Percentiles rank a stretch among this genome's conserved stretches.
phyloP scores from a whole-genome alignment of 78 protist species.

The Planoprotostelium fungivorum region DNA sequence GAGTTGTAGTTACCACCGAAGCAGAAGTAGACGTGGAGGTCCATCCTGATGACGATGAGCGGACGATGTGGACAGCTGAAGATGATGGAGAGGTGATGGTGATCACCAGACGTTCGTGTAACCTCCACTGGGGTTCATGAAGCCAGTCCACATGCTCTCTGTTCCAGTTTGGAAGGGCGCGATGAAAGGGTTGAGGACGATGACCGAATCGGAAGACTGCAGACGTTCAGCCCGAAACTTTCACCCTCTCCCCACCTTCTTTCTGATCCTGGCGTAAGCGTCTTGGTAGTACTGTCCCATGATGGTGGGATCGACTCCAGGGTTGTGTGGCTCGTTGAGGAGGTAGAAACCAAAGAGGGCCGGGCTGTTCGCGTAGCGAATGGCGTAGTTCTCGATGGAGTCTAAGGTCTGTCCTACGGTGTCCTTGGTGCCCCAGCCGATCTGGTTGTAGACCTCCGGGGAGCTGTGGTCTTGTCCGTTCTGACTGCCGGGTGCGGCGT shows the following conservation, averaged over 20 bases:
- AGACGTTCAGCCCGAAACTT: background rate
- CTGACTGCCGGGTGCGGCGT: background rate
- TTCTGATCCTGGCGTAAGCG: background rate
- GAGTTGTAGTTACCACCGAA: background rate
- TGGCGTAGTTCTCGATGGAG: background rate
- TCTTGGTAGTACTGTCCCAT: too few relatives aligned
- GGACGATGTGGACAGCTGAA: too few relatives aligned
- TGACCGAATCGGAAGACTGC: background rate
- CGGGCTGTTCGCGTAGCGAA: background rate
- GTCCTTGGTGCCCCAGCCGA: background rate
- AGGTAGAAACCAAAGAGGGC: background rate
- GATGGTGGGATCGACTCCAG: background rate
- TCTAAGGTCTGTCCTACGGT: background rate
- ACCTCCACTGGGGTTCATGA: background rate
- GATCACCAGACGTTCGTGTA: background rate
- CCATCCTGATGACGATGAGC: background rate
- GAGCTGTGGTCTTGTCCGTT: background rate
- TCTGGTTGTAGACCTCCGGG: background rate
- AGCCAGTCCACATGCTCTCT: background rate
- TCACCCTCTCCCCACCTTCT: background rate
- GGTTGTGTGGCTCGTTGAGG: background rate
- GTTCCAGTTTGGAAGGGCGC: background rate
- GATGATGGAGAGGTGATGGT: background rate
- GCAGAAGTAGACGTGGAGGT: background rate
- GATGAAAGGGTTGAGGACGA: background rate